These are phyloP conservation scores for Citrus medica DNA, from an alignment of 345 rosid species.

Conservation along the genomic window DNA sequence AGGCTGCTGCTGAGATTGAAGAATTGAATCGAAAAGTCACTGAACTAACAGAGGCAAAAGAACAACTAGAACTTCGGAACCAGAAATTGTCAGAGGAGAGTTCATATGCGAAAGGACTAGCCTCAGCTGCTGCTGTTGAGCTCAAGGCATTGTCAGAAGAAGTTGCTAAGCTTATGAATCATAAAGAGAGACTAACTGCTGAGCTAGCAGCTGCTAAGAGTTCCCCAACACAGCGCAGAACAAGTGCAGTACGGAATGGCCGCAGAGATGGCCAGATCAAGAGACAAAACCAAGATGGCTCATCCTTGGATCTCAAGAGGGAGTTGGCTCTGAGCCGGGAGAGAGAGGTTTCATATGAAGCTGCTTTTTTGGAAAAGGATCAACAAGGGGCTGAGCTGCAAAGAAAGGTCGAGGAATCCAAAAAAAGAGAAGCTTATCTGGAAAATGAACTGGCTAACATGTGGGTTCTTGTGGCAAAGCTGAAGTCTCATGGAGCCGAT, in stretches of 20 bases:
- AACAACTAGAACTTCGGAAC: conserved; percentile 68
- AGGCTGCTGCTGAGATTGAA: conserved; percentile 64
- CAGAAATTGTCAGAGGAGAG: conserved; percentile 90
- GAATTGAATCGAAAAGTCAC: conserved; percentile 66
- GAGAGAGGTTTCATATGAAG: conserved; percentile 81
- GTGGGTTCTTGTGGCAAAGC: conserved; percentile 97
- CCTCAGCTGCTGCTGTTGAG: conserved; percentile 99
- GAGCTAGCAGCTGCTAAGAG: conserved; percentile 68
- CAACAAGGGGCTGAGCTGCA: conserved; percentile 79
- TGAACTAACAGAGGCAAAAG: conserved; percentile 59
- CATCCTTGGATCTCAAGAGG: conserved; percentile 67
- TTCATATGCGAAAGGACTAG: conserved; percentile 95
- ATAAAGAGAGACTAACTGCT: conserved; percentile 69
- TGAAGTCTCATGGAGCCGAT: conserved; percentile 64
- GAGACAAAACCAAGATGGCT: conserved; percentile 61
- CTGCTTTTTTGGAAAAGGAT: conserved; percentile 75
- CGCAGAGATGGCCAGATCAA: conserved; percentile 57
- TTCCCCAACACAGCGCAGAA: conserved; percentile 56
- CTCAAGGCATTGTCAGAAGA: conserved; percentile 97
- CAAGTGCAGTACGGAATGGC: conserved; percentile 55
- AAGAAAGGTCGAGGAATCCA: conserved; percentile 81
- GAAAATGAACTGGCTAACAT: conserved; percentile 98
- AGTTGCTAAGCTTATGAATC: conserved; percentile 94
- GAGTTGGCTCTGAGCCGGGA: conserved; percentile 77
- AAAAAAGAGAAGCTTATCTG: conserved; percentile 88